These are phyloP conservation scores for Albophoma yamanashiensis DNA, from an alignment of 2,329 filamentous ascomycete genomes.

Conservation along the genomic window DNA sequence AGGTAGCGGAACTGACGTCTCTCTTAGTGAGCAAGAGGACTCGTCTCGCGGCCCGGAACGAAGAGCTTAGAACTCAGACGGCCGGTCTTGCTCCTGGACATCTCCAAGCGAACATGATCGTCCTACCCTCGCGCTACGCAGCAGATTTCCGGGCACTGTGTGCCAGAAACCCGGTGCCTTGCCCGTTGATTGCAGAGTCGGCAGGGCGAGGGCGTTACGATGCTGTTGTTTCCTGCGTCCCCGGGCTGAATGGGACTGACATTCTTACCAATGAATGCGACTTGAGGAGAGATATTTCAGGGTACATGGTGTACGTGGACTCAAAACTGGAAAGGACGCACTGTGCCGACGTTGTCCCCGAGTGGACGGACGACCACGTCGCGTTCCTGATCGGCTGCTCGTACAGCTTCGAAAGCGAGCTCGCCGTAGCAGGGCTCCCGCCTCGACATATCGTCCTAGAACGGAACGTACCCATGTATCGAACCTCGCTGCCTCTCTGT, in stretches of 20 bases:
- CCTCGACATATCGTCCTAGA: background rate
- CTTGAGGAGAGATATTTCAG: background rate
- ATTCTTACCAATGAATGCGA: background rate
- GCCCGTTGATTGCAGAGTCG: constrained; percentile 30
- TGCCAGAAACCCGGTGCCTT: constrained; percentile 50
- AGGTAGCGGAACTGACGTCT: background rate
- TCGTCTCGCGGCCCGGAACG: constrained; percentile 25
- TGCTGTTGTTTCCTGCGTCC: background rate
- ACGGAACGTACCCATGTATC: background rate
- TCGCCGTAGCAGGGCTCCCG: background rate
- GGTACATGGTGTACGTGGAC: background rate
- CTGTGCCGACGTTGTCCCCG: background rate
- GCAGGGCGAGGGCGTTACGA: background rate
- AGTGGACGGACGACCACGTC: background rate
- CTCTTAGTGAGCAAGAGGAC: constrained; percentile 19
- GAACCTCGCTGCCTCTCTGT: background rate
- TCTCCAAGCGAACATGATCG: constrained; percentile 52
- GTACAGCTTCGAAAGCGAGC: background rate
- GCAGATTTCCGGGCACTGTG: constrained; percentile 48
- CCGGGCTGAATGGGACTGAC: background rate
- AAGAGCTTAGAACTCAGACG: constrained; percentile 29
- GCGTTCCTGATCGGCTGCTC: background rate
- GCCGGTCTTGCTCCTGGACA: constrained; percentile 43
- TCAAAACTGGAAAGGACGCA: background rate
- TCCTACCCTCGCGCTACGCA: constrained; percentile 46